Conservation (phyloP, 2,329 filamentous ascomycete species). For the Pseudogymnoascus sp. region DNA sequence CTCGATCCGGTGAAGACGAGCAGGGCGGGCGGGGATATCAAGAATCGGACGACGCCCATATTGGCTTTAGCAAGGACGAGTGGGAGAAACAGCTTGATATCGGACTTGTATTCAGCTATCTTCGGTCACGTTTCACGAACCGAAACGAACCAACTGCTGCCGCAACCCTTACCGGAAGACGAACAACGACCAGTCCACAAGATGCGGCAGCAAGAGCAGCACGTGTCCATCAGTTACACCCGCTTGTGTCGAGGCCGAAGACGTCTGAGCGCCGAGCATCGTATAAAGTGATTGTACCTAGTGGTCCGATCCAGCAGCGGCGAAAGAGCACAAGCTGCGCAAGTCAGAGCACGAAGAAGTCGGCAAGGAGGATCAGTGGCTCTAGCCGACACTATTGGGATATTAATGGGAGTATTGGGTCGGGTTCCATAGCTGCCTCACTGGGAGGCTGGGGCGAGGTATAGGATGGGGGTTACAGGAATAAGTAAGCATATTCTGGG, state of each 20-base stretch:
- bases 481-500: not conserved
- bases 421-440: constrained; percentile 60
- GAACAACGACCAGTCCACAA: constrained; percentile 42
- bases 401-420: constrained; percentile 71
- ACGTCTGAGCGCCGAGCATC: constrained; percentile 40
- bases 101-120: constrained; percentile 82
- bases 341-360: constrained; percentile 76
- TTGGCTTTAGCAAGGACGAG: constrained; percentile 32
- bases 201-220: constrained; percentile 70
- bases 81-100: constrained; percentile 93
- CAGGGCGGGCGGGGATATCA: not conserved
- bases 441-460: constrained; percentile 77
- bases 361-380: constrained; percentile 56
- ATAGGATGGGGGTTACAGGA: constrained; percentile 25
- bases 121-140: constrained; percentile 65
- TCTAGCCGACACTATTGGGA: constrained; percentile 90
- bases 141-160: constrained; percentile 34
- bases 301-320: constrained; percentile 38
- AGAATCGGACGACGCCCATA: constrained; percentile 10
- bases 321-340: constrained; percentile 61
- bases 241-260: constrained; percentile 56
- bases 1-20: not conserved
- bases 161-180: constrained; percentile 29
- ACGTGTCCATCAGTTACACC: constrained; percentile 81
- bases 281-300: constrained; percentile 46